These are phyloP conservation scores for Purpureocillium lavendulum DNA, from an alignment of 2,329 filamentous ascomycete species.

Conservation along the genomic window DNA sequence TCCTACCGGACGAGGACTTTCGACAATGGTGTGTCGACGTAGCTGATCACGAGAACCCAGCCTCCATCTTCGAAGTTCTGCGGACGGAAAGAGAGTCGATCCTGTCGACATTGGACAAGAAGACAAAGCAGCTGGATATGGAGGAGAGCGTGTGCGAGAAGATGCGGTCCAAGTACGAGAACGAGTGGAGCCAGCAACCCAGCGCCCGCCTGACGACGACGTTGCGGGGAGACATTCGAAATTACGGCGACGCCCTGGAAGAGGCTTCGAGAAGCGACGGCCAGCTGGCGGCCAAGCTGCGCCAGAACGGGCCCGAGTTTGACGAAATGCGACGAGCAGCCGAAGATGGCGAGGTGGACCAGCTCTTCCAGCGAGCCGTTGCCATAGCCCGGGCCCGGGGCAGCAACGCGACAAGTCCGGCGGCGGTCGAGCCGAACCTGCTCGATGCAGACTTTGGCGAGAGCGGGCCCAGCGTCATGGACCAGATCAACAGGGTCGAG, in stretches of 20 bases:
- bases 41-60: conserved; percentile 73
- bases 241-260: conserved; percentile 81
- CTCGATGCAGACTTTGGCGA: conserved; percentile 91
- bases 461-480: conserved; percentile 67
- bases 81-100: conserved; percentile 71
- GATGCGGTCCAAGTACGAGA: conserved; percentile 95
- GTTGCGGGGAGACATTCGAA: conserved; percentile 75
- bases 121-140: conserved; percentile 85
- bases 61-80: conserved; percentile 69
- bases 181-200: conserved; percentile 94
- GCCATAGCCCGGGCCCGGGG: conserved; percentile 64
- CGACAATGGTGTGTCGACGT: conserved; percentile 90
- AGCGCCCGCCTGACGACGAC: conserved; percentile 85
- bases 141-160: conserved; percentile 98
- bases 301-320: conserved; percentile 81
- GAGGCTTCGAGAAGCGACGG: conserved; percentile 82
- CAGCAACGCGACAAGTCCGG: conserved; percentile 53
- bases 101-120: conserved; percentile 63
- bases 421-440: conserved; percentile 62
- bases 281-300: conserved; percentile 73
- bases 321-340: conserved; percentile 91
- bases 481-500: conserved; percentile 84
- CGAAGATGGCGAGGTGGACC: conserved; percentile 77
- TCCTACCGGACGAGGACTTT: conserved; percentile 84
- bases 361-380: conserved; percentile 81